Evolutionary conservation across 345 rosid genomes (phyloP), one percentile per base, ranked within the genome.

Genomic region (Noccaea caerulescens): DNA sequence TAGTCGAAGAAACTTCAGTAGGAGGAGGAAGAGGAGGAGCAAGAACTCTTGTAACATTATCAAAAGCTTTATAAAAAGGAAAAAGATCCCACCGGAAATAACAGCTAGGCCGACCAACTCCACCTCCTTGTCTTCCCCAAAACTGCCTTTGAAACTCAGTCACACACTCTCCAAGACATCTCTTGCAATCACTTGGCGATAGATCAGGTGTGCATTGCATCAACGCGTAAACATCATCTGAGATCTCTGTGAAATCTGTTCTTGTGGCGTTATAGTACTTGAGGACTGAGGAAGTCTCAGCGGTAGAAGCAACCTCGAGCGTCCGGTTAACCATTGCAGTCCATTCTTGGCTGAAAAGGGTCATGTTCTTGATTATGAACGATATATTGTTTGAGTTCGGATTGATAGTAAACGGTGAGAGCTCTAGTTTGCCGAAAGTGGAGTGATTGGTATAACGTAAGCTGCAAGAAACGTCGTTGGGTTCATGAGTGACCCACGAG

Each of bases 161-260:
- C 76, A 25, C 75, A 20, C 18, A 43, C 44, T 57, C 38, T 14
- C 39, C 33, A 2, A 86, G 59, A 53, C 89, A 86, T 38, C 0
- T 0, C 3, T 23, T 54, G 8, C 88, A 86, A 32, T 78, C 78
- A 39, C 23, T 41, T 11, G 27, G 54, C 1, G 83, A 75, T 23
- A 86, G 10, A 56, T 88, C 95, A 13, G 91, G 84, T 4, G 82
- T 77, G 69, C 94, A 86, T 39, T 83, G 84, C 80, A 75, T 74
- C 44, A 86, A 1, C 5, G 80, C 74, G 51, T 80, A 82, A 7
- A 81, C 76, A 8, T 53, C 83, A 3, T 3, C 3, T 3, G 47
- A 3, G 6, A 2, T 33, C 10, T 39, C 13, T 4, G 69, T 50
- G 23, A 75, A 4, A 11, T 44, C 43, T 1, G 79, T 64, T 57